Percentiles rank a stretch among this genome's conserved stretches.
Conservation (phyloP, 1,284 basidiomycete genomes). For the Sphagnurus paluster region DNA sequence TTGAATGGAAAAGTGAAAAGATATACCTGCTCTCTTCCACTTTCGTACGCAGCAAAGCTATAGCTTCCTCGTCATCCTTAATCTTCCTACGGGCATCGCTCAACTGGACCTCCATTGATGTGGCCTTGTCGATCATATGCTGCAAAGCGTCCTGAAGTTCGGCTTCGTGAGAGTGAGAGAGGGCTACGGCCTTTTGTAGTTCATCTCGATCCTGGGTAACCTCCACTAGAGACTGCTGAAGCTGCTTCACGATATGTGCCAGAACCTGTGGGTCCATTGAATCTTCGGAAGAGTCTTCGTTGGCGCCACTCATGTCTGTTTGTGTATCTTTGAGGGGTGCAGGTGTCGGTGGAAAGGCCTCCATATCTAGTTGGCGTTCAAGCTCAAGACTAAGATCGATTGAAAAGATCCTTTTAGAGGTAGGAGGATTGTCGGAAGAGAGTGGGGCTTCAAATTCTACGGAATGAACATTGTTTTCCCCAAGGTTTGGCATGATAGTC, state of each 20-base stretch:
- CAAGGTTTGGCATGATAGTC: constrained; percentile 29
- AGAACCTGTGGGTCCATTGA: constrained; percentile 74
- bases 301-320: constrained; percentile 10
- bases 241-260: constrained; percentile 68
- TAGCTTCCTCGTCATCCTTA: constrained; percentile 80
- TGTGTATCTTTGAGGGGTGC: constrained; percentile 28
- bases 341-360: constrained; percentile 52
- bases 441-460: constrained; percentile 36
- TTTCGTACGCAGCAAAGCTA: constrained; percentile 77
- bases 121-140: constrained; percentile 64
- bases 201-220: constrained; percentile 69
- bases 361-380: constrained; percentile 68
- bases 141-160: constrained; percentile 61
- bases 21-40: constrained; percentile 87
- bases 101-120: constrained; percentile 61
- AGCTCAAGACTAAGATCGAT: constrained; percentile 78
- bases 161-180: constrained; percentile 53
- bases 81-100: constrained; percentile 58
- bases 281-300: constrained; percentile 33
- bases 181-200: constrained; percentile 49
- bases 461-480: constrained; percentile 30
- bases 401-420: constrained; percentile 50
- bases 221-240: constrained; percentile 60
- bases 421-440: constrained; percentile 27
- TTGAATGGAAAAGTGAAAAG: constrained; percentile 3